Evolutionary conservation across 768 basidiomycete genomes (phyloP).

Genomic region (Porpolomopsis calyptriformis): DNA sequence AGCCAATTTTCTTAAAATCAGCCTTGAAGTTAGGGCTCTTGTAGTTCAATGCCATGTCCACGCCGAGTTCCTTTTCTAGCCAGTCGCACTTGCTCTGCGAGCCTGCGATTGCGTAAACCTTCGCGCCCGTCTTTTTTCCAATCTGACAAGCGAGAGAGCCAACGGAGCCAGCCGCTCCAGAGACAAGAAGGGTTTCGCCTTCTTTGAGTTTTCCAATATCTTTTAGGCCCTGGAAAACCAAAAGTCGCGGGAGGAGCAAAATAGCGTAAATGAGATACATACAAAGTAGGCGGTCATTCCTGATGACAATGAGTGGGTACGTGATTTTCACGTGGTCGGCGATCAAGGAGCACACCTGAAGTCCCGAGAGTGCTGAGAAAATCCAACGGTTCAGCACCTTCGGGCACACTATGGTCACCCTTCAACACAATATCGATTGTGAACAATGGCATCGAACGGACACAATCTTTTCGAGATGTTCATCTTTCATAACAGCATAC

Average conservation of each 20-base stretch:
- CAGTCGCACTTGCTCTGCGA: constrained; percentile 73
- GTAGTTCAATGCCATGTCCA: constrained; percentile 80
- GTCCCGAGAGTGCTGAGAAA: constrained; percentile 72
- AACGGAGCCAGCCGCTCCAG: constrained; percentile 87
- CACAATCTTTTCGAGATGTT: constrained; percentile 41
- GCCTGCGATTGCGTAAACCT: constrained; percentile 84
- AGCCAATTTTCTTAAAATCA: constrained; percentile 69
- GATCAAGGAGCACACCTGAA: constrained; percentile 40
- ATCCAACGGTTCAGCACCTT: constrained; percentile 60
- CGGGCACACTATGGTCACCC: constrained; percentile 33
- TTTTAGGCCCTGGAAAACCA: constrained; percentile 53
- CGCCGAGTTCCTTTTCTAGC: constrained; percentile 76
- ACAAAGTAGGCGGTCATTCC: constrained; percentile 90
- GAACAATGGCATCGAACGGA: constrained; percentile 24
- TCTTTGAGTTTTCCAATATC: constrained; percentile 72
- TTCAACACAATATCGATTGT: not conserved
- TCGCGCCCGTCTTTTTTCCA: constrained; percentile 67
- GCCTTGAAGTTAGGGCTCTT: constrained; percentile 62
- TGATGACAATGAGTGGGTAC: constrained; percentile 17
- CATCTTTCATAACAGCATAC: constrained; percentile 52
- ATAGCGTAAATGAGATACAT: constrained; percentile 14
- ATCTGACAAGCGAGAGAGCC: constrained; percentile 79
- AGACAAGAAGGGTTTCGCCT: constrained; percentile 77
- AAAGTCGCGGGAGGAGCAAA: not conserved
- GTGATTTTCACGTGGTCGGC: not conserved